Evolutionary conservation across 805 yeast species (phyloP).

Genomic region (Scheffersomyces lignosus): DNA sequence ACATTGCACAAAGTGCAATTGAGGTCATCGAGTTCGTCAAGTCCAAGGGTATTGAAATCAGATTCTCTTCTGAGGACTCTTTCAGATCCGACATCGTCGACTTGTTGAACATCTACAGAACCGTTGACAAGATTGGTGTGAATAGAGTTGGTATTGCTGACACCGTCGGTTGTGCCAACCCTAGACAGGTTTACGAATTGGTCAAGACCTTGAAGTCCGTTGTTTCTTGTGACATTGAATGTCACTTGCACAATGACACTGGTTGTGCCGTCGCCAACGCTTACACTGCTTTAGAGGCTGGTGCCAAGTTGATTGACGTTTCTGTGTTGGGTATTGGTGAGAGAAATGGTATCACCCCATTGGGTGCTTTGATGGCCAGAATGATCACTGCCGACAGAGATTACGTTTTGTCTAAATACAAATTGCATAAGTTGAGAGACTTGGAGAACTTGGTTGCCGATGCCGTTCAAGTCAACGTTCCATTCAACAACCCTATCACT

Average conservation of each 20-base stretch:
- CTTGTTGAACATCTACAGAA: slow-evolving; percentile 55
- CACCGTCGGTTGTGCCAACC: slow-evolving; percentile 65
- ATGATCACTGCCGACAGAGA: slow-evolving; percentile 64
- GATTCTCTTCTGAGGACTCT: slow-evolving; percentile 60
- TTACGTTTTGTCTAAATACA: slow-evolving; percentile 57
- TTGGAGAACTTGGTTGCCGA: slow-evolving; percentile 60
- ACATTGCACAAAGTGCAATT: slow-evolving; percentile 55
- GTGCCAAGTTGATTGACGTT: slow-evolving; percentile 59
- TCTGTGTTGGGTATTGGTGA: slow-evolving; percentile 64
- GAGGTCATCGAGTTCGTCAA: slow-evolving; percentile 62
- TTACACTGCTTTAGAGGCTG: slow-evolving; percentile 62
- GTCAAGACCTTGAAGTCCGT: slow-evolving; percentile 58
- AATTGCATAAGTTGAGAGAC: slow-evolving; percentile 55
- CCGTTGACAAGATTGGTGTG: slow-evolving; percentile 63
- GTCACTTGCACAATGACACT: slow-evolving; percentile 64
- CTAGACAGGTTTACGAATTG: slow-evolving; percentile 61
- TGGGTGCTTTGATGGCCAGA: slow-evolving; percentile 63
- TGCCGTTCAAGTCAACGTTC: slow-evolving; percentile 57
- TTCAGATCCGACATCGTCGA: slow-evolving; percentile 62
- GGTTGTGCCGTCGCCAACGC: slow-evolving; percentile 67
- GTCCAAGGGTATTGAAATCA: slow-evolving; percentile 58
- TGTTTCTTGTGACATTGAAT: slow-evolving; percentile 58
- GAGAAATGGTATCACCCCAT: slow-evolving; percentile 62
- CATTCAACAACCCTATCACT: slow-evolving; percentile 63
- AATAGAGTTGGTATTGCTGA: slow-evolving; percentile 65